A percentile compares a stretch with the other conserved stretches of the same genome.
phyloP scores from a whole-genome alignment of 331 rosid species.

The Cucumis variabilis region DNA sequence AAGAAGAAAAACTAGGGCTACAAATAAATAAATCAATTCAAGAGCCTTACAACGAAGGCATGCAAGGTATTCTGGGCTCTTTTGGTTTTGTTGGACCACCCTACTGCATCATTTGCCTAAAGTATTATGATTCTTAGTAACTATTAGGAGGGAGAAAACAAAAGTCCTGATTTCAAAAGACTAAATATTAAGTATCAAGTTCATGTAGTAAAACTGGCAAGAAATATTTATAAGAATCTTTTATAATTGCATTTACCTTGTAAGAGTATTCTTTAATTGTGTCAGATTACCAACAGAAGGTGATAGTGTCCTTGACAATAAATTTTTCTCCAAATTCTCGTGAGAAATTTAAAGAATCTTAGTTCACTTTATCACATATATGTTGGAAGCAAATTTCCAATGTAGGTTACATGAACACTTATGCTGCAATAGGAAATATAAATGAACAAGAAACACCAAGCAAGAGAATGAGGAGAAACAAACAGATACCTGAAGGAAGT shows the following conservation, averaged over 20 bases:
- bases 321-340: conserved; percentile 57
- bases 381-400: background rate
- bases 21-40: conserved; percentile 17
- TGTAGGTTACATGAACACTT: background rate
- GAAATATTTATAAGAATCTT: background rate
- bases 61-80: conserved; percentile 97
- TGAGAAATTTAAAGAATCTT: background rate
- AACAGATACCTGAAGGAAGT: conserved; percentile 64
- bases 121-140: conserved; percentile 94
- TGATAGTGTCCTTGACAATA: conserved; percentile 64
- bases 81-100: conserved; percentile 90
- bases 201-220: conserved; percentile 17
- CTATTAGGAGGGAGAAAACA: conserved; percentile 43
- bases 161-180: conserved; percentile 30
- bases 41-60: conserved; percentile 91
- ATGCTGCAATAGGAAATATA: background rate
- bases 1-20: too few species aligned
- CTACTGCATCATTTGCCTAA: conserved; percentile 98
- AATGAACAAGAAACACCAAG: background rate
- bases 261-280: conserved; percentile 37
- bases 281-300: conserved; percentile 59
- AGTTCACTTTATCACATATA: background rate
- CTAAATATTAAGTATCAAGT: conserved; percentile 1
- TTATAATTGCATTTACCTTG: conserved; percentile 51
- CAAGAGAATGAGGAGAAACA: conserved; percentile 25